A percentile compares a stretch with the other conserved stretches of the same genome.
Conservation (phyloP, 2,329 filamentous ascomycete species). For the Fusarium anguioides region DNA sequence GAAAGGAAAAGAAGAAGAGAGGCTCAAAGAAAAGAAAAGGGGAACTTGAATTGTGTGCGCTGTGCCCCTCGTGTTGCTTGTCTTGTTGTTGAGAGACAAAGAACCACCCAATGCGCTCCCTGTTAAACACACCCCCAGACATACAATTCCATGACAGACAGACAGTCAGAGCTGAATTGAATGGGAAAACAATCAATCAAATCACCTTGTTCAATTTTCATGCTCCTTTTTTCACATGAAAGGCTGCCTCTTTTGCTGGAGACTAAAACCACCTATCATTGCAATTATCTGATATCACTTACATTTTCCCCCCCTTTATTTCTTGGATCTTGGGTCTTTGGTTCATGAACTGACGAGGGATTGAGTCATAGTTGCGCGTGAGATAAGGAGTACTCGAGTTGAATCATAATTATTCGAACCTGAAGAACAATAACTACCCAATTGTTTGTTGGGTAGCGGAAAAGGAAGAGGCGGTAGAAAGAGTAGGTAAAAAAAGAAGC, state of each 20-base stretch:
- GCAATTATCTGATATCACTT: constrained; percentile 4
- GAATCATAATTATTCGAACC: constrained; percentile 32
- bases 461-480: constrained; percentile 17
- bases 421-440: constrained; percentile 25
- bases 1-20: constrained; percentile 30
- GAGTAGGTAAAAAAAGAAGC: constrained; percentile 18
- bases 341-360: constrained; percentile 12
- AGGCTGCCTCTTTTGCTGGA: constrained; percentile 29
- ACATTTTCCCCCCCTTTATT: constrained; percentile 29
- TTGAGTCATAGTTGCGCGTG: constrained; percentile 41
- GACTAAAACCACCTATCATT: constrained; percentile 21
- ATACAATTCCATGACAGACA: constrained; percentile 4
- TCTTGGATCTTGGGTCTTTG: constrained; percentile 10
- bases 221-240: constrained; percentile 38
- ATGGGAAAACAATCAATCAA: constrained; percentile 33
- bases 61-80: constrained; percentile 36
- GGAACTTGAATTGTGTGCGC: constrained; percentile 37
- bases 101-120: constrained; percentile 13
- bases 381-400: constrained; percentile 22
- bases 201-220: constrained; percentile 24
- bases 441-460: neutral
- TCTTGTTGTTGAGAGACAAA: constrained; percentile 39
- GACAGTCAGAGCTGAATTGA: constrained; percentile 39
- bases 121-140: constrained; percentile 34
- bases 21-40: constrained; percentile 27